Base-by-base conservation (phyloP, 306 rosid species). In the Lablab purpureus region DNA sequence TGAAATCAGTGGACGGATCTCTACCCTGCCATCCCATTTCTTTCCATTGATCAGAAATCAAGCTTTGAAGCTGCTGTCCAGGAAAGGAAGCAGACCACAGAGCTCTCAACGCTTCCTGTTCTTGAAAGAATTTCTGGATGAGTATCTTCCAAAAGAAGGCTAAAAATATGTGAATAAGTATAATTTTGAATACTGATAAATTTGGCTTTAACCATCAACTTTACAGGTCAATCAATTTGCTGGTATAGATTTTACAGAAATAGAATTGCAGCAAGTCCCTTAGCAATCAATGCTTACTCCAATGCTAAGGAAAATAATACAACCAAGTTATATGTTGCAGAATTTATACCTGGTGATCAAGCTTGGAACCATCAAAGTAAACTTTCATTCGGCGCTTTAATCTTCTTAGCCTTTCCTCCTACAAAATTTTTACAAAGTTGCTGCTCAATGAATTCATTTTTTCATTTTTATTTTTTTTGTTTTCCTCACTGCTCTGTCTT, bases 21-120 rank as follows among this genome's bases (percentile, higher is more conserved):
- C 88, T 92, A 85, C 98, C 97, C 71, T 94, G 98, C 97, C 97
- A 94, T 62, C 98, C 98, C 97, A 92, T 94, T 81, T 94, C 94
- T 81, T 94, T 94, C 98, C 97, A 92, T 62, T 94, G 98, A 72
- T 94, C 96, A 66, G 96, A 94, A 84, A 94, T 82, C 91, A 94
- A 88, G 74, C 94, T 92, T 19, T 62, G 83, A 52, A 92, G 98
- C 83, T 92, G 89, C 81, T 90, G 79, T 71, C 82, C 88, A 9
- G 97, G 98, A 75, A 75, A 94, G 0, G 98, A 87, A 63, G 93
- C 92, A 63, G 80, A 79, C 97, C 97, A 92, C 41, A 94, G 87
- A 85, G 97, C 93, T 84, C 89, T 90, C 83, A 94, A 65, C 28
- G 97, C 96, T 50, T 81, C 98, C 98, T 94, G 81, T 78, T 45